Percentiles rank a stretch among this genome's conserved stretches.
These are phyloP conservation scores for Silene noctiflora DNA, from an alignment of 179 eudicot genomes.

Conservation along the genomic window DNA sequence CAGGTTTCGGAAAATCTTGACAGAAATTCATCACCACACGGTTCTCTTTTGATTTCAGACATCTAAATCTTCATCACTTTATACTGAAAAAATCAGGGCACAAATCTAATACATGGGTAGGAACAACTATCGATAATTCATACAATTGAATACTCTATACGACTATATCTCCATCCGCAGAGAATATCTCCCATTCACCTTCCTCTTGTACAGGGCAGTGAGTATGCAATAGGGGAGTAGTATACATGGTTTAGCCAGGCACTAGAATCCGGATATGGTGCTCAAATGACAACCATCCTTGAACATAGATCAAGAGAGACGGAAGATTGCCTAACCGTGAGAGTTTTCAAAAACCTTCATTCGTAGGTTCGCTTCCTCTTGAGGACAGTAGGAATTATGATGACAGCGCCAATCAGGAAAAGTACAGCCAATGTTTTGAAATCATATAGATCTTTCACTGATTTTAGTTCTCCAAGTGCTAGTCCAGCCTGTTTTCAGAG, in stretches of 20 bases:
- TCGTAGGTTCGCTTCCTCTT: conserved; percentile 91
- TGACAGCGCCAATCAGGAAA: conserved; percentile 71
- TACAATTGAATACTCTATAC: conserved; percentile 7
- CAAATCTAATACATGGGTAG: neutral
- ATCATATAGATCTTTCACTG: conserved; percentile 92
- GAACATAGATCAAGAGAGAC: neutral
- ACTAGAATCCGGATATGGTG: conserved; percentile 9
- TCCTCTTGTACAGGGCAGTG: conserved; percentile 10
- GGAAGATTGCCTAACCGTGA: neutral
- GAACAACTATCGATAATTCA: conserved; percentile 14
- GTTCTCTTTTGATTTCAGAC: neutral
- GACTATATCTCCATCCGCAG: neutral
- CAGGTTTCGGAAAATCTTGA: too few species aligned
- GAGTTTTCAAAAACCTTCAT: conserved; percentile 27
- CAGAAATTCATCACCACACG: neutral
- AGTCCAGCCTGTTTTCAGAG: conserved; percentile 74
- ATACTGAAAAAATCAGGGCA: conserved; percentile 1
- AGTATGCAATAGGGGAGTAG: conserved; percentile 7
- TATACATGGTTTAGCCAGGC: conserved; percentile 18
- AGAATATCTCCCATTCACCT: neutral
- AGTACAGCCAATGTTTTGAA: conserved; percentile 81
- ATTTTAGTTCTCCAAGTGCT: conserved; percentile 93
- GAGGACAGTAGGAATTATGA: conserved; percentile 70
- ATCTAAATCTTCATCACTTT: neutral
- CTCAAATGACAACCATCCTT: conserved; percentile 11